These are phyloP conservation scores for Dryas integrifolia DNA, from an alignment of 331 rosid species.

Conservation along the genomic window DNA sequence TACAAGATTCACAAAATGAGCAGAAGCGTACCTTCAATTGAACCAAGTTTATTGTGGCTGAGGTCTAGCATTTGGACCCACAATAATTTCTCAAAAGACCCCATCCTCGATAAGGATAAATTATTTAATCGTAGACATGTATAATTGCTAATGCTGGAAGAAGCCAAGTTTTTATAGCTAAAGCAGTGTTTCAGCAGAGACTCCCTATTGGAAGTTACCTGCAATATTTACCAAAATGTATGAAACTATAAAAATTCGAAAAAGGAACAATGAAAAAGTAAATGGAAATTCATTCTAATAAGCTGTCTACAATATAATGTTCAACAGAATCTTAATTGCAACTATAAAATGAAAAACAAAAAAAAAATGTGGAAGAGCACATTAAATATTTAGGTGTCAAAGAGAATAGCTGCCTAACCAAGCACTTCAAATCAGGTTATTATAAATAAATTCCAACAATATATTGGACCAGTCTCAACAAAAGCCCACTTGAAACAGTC, in stretches of 20 bases:
- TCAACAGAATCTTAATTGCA: not conserved
- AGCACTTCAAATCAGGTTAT: constrained; percentile 10
- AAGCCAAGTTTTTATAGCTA: constrained; percentile 35
- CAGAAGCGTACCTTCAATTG: constrained; percentile 66
- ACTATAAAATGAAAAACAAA: not conserved
- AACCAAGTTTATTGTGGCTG: constrained; percentile 75
- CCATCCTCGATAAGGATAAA: constrained; percentile 69
- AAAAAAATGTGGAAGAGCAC: not conserved
- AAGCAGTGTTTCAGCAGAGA: constrained; percentile 56
- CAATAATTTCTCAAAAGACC: constrained; percentile 55
- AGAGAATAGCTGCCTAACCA: not conserved
- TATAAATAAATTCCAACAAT: not conserved
- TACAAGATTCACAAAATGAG: not conserved
- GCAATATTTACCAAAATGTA: constrained; percentile 31
- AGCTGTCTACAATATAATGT: not conserved
- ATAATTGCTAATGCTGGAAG: constrained; percentile 32
- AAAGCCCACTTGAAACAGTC: not conserved
- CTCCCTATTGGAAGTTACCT: constrained; percentile 63
- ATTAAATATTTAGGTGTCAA: not conserved
- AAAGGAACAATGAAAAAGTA: not conserved
- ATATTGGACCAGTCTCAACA: not conserved
- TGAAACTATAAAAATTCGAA: constrained; percentile 5
- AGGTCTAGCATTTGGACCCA: constrained; percentile 94
- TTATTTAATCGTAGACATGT: constrained; percentile 60
- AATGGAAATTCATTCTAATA: not conserved